Evolutionary conservation across 108 stramenopile species (phyloP).

Genomic region (Cyclotella kingstonii): DNA sequence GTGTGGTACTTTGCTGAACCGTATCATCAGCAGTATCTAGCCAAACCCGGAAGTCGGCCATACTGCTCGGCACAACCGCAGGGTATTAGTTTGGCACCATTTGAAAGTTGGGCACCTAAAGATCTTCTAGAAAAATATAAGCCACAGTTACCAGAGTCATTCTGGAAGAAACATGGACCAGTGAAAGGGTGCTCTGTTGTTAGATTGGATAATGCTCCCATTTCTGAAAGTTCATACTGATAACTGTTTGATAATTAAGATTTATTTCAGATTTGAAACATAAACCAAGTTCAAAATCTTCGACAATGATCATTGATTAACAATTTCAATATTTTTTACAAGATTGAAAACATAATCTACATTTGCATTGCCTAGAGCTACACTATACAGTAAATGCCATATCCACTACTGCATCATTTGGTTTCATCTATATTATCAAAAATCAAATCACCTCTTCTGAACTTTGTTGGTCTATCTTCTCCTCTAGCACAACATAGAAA

Average conservation of each 20-base stretch:
- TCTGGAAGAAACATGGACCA: slow-evolving; percentile 76
- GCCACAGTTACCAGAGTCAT: slow-evolving; percentile 64
- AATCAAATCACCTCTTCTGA: too few species aligned
- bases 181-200: slow-evolving; percentile 71
- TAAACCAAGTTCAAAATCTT: background rate
- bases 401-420: too few species aligned
- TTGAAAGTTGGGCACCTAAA: slow-evolving; percentile 62
- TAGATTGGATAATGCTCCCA: slow-evolving; percentile 64
- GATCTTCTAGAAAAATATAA: slow-evolving; percentile 64
- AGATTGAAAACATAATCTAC: too few species aligned
- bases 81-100: slow-evolving; percentile 63
- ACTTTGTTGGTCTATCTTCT: too few species aligned
- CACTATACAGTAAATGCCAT: too few species aligned
- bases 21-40: slow-evolving; percentile 84
- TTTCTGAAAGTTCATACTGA: slow-evolving; percentile 42
- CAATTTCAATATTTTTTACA: too few species aligned
- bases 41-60: slow-evolving; percentile 73
- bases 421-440: too few species aligned
- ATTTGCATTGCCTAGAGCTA: too few species aligned
- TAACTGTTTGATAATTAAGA: background rate
- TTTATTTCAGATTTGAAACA: background rate
- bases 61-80: slow-evolving; percentile 81
- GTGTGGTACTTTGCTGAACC: slow-evolving; percentile 79
- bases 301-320: too few species aligned
- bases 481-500: too few species aligned